Evolutionary conservation across 2,329 filamentous ascomycete genomes (phyloP), one percentile per base, ranked within the genome.

Genomic region (Myriosclerotinia duriaeana): DNA sequence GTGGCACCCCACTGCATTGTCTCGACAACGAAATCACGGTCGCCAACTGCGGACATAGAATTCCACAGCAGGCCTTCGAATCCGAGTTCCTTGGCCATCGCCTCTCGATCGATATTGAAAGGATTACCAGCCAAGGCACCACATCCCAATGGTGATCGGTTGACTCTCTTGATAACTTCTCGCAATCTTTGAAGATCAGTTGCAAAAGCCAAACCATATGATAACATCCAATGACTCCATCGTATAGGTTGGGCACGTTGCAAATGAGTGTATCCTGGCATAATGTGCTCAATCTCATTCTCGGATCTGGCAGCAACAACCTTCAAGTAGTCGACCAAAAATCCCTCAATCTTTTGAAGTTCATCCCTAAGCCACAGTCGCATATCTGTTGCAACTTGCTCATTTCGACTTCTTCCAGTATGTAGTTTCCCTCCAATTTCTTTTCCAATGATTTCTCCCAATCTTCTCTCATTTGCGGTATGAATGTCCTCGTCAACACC

Each of bases 331-430:
- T 86, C 84, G 53, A 86, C 81, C 5, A 97, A 82, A 72, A 88
- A 86, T 46, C 73, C 77, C 72, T 96, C 91, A 62, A 96, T 86
- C 70, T 82, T 82, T 66, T 83, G 84, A 67, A 97, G 81, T 79
- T 90, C 84, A 70, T 93, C 88, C 53, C 92, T 85, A 70, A 96
- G 80, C 92, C 92, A 97, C 77, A 97, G 82, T 69, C 92, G 88
- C 90, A 97, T 94, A 74, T 96, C 92, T 30, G 89, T 93, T 58
- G 89, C 92, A 66, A 96, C 87, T 79, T 97, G 93, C 79, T 97
- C 93, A 75, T 97, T 97, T 72, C 93, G 86, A 77, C 89, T 93
- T 63, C 93, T 89, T 53, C 89, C 89, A 3, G 93, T 97, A 79
- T 97, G 93, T 67, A 97, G 85, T 81, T 97, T 97, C 34, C 93